Base-by-base conservation (phyloP, 2,329 filamentous ascomycete genomes). In the Venturia aucupariae region DNA sequence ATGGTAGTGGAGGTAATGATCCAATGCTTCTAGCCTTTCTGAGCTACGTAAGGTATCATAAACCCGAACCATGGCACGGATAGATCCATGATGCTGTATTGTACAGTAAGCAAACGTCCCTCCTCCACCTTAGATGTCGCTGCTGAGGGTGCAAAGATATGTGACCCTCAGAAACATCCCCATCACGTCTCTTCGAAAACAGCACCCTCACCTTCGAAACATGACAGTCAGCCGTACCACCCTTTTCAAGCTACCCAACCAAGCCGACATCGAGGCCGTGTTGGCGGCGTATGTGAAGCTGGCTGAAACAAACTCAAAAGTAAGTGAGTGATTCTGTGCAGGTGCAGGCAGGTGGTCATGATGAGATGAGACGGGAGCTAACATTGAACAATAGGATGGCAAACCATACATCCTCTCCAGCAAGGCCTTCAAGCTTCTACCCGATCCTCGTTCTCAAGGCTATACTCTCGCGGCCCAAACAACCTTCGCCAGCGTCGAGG, bases 371-470 rank as follows among this genome's bases (percentile, higher is more conserved):
- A n/a, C n/a, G n/a, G 13, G 19, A 44, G 41, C 59, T 60, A n/a
- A 60, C n/a, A 27, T 27, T 2, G 22, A 30, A 22, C 61, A 17
- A 51, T 13, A 90, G 88, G 82, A 89, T 69, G 87, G 86, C 67
- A 85, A 88, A 72, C 85, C 85, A 1, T 91, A 90, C 73, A 88
- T 91, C 68, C 74, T 85, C 55, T 79, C 80, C 65, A 77, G 84
- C 67, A 77, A 74, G n/a, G 85, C 82, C 17, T 82, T 82, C 39
- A 73, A 77, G 27, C 79, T 82, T 10, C 75, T 84, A 67, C 78
- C 81, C 10, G 85, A 89, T 69, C 77, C 81, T 22, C 83, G 86
- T 38, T 81, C 79, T 68, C 82, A 87, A 73, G 88, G 87, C 54
- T 90, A 81, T 77, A 90, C 85, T 8, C 70, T 90, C 63, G 80